phyloP scores from a whole-genome alignment of 108 stramenopile species.

The Pseudonitzschia delicatissima region DNA sequence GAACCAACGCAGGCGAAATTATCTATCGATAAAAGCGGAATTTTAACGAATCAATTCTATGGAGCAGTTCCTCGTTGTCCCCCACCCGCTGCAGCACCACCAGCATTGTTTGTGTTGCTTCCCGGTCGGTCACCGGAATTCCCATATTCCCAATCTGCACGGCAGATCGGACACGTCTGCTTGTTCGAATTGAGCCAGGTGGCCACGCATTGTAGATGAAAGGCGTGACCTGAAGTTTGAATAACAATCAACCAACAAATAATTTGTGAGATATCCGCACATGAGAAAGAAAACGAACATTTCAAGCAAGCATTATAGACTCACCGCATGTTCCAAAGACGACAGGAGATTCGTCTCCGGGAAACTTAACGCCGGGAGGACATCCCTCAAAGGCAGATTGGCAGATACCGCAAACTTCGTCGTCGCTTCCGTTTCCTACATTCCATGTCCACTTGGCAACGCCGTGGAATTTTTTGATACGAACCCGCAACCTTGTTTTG shows the following conservation, averaged over 20 bases:
- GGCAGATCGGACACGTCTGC: conserved; percentile 80
- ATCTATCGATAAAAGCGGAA: too few species aligned
- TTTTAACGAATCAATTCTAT: too few species aligned
- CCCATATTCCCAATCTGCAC: conserved; percentile 88
- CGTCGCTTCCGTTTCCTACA: conserved; percentile 34
- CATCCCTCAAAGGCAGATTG: conserved; percentile 87
- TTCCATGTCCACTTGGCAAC: conserved; percentile 91
- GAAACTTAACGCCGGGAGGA: conserved; percentile 83
- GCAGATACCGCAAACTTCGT: conserved; percentile 91
- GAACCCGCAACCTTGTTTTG: conserved; percentile 46
- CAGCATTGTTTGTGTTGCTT: background rate
- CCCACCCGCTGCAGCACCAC: background rate
- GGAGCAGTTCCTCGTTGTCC: too few species aligned
- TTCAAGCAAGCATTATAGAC: background rate
- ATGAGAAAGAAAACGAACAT: background rate
- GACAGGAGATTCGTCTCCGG: conserved; percentile 89
- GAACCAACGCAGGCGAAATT: too few species aligned
- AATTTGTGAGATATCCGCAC: background rate
- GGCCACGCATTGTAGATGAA: conserved; percentile 85
- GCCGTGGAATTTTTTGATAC: conserved; percentile 73
- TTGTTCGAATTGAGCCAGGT: conserved; percentile 61
- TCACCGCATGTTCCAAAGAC: conserved; percentile 81
- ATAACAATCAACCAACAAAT: background rate
- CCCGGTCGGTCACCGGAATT: conserved; percentile 25
- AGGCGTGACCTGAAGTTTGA: conserved; percentile 20